Conservation (phyloP, 768 basidiomycete species). For the Rossbeevera mucosa region DNA sequence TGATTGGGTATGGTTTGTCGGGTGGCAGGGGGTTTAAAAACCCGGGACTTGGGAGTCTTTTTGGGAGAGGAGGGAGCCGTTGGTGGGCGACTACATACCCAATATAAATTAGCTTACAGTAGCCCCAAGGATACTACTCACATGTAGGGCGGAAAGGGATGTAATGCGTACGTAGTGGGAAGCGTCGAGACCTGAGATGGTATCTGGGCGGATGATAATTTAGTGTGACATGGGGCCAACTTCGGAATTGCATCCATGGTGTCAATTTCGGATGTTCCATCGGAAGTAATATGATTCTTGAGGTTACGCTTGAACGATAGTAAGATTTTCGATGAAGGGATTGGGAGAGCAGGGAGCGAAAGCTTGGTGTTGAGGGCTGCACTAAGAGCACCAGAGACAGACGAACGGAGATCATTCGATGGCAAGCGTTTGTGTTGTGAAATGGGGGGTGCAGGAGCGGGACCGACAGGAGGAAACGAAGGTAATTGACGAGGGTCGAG, state of each 20-base stretch:
- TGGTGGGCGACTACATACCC: conserved; percentile 14
- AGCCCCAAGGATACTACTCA: conserved; percentile 3
- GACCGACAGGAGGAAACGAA: conserved; percentile 28
- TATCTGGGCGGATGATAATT: background rate
- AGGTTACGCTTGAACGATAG: conserved; percentile 22
- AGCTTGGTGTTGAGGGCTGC: conserved; percentile 19
- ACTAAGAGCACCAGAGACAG: conserved; percentile 22
- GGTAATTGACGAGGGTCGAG: conserved; percentile 38
- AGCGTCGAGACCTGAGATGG: conserved; percentile 7
- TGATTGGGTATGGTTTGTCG: conserved; percentile 6
- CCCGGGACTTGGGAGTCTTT: conserved; percentile 12
- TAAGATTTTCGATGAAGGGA: conserved; percentile 17
- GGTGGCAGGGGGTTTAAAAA: conserved; percentile 7
- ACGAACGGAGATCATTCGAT: conserved; percentile 10
- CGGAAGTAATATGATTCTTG: conserved; percentile 1
- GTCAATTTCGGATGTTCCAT: background rate
- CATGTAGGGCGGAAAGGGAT: conserved; percentile 14
- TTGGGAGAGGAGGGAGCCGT: conserved; percentile 15
- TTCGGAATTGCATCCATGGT: background rate
- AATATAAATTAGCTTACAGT: background rate
- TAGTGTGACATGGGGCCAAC: background rate
- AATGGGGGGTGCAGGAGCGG: conserved; percentile 15
- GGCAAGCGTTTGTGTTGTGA: conserved; percentile 8
- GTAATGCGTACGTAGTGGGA: conserved; percentile 10
- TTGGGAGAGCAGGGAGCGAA: conserved; percentile 14